These are phyloP conservation scores for Trifolium fragiferum DNA, from an alignment of 306 rosid species.

Conservation along the genomic window DNA sequence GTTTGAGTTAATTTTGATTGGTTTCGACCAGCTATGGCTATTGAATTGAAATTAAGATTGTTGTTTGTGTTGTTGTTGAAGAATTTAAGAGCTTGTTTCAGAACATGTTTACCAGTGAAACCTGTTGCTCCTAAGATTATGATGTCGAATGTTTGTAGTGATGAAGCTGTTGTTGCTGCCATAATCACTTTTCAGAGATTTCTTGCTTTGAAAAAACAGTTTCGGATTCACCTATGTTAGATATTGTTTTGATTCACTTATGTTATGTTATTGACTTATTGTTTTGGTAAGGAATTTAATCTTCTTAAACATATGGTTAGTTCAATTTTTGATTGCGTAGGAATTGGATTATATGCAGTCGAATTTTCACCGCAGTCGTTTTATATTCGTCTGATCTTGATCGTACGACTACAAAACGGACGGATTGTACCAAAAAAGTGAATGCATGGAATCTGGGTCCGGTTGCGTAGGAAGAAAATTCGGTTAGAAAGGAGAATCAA, in stretches of 20 bases:
- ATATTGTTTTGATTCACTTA: not conserved
- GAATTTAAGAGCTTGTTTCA: conserved; percentile 75
- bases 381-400: too few species aligned
- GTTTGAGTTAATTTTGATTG: conserved; percentile 57
- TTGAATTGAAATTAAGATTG: conserved; percentile 55
- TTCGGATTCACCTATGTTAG: not conserved
- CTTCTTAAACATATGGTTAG: too few species aligned
- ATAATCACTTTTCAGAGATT: not conserved
- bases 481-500: too few species aligned
- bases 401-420: too few species aligned
- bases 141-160: conserved; percentile 52
- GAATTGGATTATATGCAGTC: too few species aligned
- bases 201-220: not conserved
- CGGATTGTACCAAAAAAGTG: too few species aligned
- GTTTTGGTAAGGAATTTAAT: too few species aligned
- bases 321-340: too few species aligned
- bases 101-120: conserved; percentile 85
- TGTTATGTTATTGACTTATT: too few species aligned
- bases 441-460: too few species aligned
- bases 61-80: conserved; percentile 37
- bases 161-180: not conserved
- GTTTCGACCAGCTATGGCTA: conserved; percentile 85
- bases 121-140: conserved; percentile 87
- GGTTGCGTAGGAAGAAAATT: too few species aligned
- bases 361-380: too few species aligned